Conservation (phyloP, 257 asterid genomes). For the Leptodermis oblonga region DNA sequence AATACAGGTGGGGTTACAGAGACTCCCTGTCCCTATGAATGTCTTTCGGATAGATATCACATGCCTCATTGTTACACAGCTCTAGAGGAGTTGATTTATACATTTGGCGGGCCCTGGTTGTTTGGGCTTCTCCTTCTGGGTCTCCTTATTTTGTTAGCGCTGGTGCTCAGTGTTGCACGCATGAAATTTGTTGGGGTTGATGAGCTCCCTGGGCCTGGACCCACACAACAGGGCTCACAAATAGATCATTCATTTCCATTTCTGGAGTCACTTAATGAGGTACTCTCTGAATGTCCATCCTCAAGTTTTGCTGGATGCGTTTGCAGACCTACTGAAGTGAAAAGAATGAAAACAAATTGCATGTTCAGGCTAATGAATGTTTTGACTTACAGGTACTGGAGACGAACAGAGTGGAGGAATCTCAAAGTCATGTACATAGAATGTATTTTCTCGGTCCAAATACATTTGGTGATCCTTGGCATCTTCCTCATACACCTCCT, state of each 20-base stretch:
- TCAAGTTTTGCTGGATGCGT: neutral
- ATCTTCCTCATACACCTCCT: slow-evolving; percentile 96
- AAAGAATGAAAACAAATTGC: neutral
- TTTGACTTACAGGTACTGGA: slow-evolving; percentile 78
- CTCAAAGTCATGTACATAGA: slow-evolving; percentile 96
- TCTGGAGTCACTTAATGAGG: slow-evolving; percentile 97
- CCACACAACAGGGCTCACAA: slow-evolving; percentile 92
- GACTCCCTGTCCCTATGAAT: slow-evolving; percentile 90
- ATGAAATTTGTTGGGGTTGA: slow-evolving; percentile 96
- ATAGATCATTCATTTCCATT: slow-evolving; percentile 97
- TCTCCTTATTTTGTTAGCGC: slow-evolving; percentile 78
- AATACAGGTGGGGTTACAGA: slow-evolving; percentile 84
- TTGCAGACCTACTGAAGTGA: neutral
- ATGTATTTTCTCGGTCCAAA: slow-evolving; percentile 92
- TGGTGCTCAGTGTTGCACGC: slow-evolving; percentile 97
- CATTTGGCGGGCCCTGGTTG: slow-evolving; percentile 99
- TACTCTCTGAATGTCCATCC: slow-evolving; percentile 18
- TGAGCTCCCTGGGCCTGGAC: slow-evolving; percentile 87
- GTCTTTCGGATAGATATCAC: slow-evolving; percentile 87
- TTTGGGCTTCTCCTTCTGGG: slow-evolving; percentile 90
- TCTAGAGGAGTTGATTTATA: slow-evolving; percentile 89
- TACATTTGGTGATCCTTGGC: slow-evolving; percentile 96
- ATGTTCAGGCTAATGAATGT: slow-evolving; percentile 15
- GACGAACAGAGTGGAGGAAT: slow-evolving; percentile 96
- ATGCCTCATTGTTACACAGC: slow-evolving; percentile 98